Evolutionary conservation across 2,329 filamentous ascomycete species (phyloP).

Genomic region (Paramyrothecium roridum): DNA sequence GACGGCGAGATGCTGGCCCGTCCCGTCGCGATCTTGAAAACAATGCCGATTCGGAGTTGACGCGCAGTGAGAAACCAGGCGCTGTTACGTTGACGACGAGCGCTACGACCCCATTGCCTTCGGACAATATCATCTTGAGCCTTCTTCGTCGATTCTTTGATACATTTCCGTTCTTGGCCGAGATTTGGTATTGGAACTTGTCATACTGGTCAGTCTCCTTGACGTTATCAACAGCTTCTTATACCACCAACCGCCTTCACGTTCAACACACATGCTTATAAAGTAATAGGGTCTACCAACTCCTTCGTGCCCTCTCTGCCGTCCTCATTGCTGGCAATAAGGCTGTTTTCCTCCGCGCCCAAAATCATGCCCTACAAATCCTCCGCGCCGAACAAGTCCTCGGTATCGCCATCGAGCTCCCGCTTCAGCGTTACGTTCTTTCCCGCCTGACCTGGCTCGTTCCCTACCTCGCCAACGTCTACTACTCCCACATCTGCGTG

Average conservation of each 20-base stretch:
- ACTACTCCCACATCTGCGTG: conserved; percentile 43
- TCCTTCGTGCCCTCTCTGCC: conserved; percentile 38
- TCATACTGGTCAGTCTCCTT: conserved; percentile 26
- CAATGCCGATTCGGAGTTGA: not conserved
- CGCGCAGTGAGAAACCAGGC: not conserved
- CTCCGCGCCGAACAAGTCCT: conserved; percentile 32
- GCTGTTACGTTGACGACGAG: no score
- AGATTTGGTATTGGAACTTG: conserved; percentile 34
- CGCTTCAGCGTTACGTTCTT: conserved; percentile 36
- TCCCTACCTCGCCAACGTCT: conserved; percentile 35
- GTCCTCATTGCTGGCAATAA: conserved; percentile 34
- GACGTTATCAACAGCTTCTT: no score
- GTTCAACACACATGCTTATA: conserved; percentile 1
- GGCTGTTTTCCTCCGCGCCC: conserved; percentile 31
- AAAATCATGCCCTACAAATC: conserved; percentile 35
- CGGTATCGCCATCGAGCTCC: conserved; percentile 35
- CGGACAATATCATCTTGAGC: conserved; percentile 9
- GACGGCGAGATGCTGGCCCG: not conserved
- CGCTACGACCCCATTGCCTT: not conserved
- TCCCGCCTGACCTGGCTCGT: conserved; percentile 30
- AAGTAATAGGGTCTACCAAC: conserved; percentile 35
- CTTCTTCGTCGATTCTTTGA: conserved; percentile 25
- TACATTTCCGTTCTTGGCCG: conserved; percentile 26
- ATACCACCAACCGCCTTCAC: no score
- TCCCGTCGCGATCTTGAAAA: not conserved